Percentiles rank a stretch among this genome's conserved stretches.
Evolutionary conservation across 108 stramenopile species (phyloP).

Genomic region (Skeletonema marinoi): DNA sequence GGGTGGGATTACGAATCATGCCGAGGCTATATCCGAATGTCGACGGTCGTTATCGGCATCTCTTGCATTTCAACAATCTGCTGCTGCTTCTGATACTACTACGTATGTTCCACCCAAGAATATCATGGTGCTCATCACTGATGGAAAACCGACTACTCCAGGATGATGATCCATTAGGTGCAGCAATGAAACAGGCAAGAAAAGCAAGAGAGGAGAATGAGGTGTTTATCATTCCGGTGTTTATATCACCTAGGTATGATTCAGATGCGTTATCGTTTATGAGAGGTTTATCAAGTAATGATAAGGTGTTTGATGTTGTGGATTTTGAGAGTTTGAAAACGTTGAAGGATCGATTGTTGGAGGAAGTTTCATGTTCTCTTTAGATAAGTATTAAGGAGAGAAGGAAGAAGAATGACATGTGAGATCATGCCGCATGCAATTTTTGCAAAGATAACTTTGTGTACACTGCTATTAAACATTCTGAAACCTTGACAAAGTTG

Average conservation of each 20-base stretch:
- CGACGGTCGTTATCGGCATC: neutral
- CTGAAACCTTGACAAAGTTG: too few species aligned
- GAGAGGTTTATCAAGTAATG: conserved; percentile 21
- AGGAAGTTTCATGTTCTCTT: conserved; percentile 35
- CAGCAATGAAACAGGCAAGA: neutral
- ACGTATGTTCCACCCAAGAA: neutral
- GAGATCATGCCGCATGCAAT: too few species aligned
- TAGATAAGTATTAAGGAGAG: neutral
- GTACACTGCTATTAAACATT: too few species aligned
- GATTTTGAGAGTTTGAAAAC: conserved; percentile 29
- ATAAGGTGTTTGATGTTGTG: conserved; percentile 37
- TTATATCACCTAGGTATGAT: conserved; percentile 15
- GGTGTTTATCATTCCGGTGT: neutral
- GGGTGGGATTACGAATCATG: neutral
- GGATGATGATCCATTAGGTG: neutral
- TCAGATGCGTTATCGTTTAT: conserved; percentile 25
- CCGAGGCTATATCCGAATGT: conserved; percentile 1
- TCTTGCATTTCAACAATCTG: neutral
- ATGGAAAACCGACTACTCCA: neutral
- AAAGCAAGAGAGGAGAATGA: neutral
- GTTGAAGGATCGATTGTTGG: conserved; percentile 31
- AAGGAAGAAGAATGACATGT: neutral
- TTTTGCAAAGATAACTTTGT: too few species aligned
- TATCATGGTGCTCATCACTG: neutral
- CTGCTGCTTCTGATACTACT: neutral